These are phyloP conservation scores for Crithidia sp. DNA, from an alignment of 208 protist species.

Conservation along the genomic window DNA sequence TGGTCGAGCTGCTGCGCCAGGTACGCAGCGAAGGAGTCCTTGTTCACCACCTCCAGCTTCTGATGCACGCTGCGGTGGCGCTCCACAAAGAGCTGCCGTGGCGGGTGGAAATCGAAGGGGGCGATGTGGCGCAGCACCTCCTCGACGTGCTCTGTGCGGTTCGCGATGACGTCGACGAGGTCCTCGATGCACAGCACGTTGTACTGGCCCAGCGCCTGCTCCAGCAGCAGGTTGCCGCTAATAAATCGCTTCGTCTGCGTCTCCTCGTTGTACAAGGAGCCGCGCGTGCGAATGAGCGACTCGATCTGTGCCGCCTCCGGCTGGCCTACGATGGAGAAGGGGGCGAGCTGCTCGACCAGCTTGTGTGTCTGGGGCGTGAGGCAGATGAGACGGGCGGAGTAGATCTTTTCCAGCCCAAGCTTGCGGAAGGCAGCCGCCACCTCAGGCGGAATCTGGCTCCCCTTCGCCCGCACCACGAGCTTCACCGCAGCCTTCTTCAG, in stretches of 20 bases:
- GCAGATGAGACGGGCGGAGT: conserved; percentile 77
- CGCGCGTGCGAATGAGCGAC: conserved; percentile 84
- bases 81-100: conserved; percentile 88
- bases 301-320: conserved; percentile 79
- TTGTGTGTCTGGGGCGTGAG: conserved; percentile 58
- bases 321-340: conserved; percentile 83
- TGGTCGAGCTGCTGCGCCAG: conserved; percentile 72
- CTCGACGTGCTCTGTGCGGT: conserved; percentile 66
- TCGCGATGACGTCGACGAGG: conserved; percentile 76
- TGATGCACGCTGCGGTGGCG: conserved; percentile 81
- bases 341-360: conserved; percentile 76
- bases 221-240: conserved; percentile 88
- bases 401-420: conserved; percentile 79
- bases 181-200: conserved; percentile 92
- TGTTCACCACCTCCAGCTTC: conserved; percentile 85
- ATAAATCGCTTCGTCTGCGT: conserved; percentile 76
- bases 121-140: conserved; percentile 73
- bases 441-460: conserved; percentile 75
- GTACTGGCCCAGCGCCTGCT: conserved; percentile 84
- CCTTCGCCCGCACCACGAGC: conserved; percentile 84
- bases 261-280: conserved; percentile 75
- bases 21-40: conserved; percentile 87
- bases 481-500: conserved; percentile 62
- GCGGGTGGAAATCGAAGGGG: conserved; percentile 92
- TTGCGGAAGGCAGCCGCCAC: conserved; percentile 69